Conservation (phyloP, 2,329 filamentous ascomycete genomes). For the Stachybotrys chlorohalonatus region DNA sequence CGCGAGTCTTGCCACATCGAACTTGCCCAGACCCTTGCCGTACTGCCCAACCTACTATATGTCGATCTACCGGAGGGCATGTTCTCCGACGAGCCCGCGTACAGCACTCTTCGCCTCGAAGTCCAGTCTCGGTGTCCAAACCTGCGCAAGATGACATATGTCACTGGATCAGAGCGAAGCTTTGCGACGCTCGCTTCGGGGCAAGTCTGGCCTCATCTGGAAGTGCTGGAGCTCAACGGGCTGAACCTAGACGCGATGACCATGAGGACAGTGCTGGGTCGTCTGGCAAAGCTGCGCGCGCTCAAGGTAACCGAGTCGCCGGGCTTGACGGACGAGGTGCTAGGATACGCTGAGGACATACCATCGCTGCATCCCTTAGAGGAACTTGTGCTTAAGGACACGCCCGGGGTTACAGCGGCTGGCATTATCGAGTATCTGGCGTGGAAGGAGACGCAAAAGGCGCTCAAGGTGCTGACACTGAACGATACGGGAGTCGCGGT, state of each 20-base stretch:
- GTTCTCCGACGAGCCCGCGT: slow-evolving; percentile 70
- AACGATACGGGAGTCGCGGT: slow-evolving; percentile 62
- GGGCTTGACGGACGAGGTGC: slow-evolving; percentile 68
- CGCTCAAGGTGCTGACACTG: slow-evolving; percentile 61
- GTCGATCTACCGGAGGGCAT: slow-evolving; percentile 86
- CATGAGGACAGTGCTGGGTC: slow-evolving; percentile 61
- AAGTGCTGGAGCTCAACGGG: slow-evolving; percentile 61
- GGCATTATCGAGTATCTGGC: slow-evolving; percentile 64
- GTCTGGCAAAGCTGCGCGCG: slow-evolving; percentile 58
- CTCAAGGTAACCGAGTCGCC: slow-evolving; percentile 64
- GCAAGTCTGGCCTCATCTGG: slow-evolving; percentile 59
- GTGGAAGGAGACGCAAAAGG: slow-evolving; percentile 45
- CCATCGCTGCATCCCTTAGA: slow-evolving; percentile 67
- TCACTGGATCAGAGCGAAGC: slow-evolving; percentile 66
- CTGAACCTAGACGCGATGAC: slow-evolving; percentile 62
- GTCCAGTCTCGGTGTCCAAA: slow-evolving; percentile 75
- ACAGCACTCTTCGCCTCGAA: slow-evolving; percentile 69
- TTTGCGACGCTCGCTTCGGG: slow-evolving; percentile 61
- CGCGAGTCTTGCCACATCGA: slow-evolving; percentile 78
- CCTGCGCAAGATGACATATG: slow-evolving; percentile 83
- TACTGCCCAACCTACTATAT: slow-evolving; percentile 76
- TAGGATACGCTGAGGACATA: slow-evolving; percentile 55
- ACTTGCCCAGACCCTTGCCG: slow-evolving; percentile 76
- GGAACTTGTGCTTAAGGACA: slow-evolving; percentile 63
- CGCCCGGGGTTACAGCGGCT: slow-evolving; percentile 59